Base-by-base conservation (phyloP, 2,329 filamentous ascomycete species). In the Corinectria fuckeliana region DNA sequence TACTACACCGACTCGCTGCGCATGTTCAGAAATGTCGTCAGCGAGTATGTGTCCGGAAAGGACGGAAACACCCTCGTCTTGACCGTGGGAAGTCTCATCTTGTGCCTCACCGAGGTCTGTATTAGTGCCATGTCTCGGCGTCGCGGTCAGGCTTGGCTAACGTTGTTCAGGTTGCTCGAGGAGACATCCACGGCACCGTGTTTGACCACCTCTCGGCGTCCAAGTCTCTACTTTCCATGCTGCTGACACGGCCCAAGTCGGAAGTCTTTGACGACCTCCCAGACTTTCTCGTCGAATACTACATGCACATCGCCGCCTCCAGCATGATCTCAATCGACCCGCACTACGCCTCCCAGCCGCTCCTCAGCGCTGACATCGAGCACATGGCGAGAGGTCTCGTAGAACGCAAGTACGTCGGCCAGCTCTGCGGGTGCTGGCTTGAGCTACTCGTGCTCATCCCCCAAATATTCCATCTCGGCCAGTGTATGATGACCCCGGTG, bases 261-360 rank as follows among this genome's bases (percentile, higher is more conserved):
- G 69, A 75, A 3, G 62, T 76, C 3, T 72, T 73, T 2, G 71
- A 74, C 11, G 74, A 78, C 9, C 61, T 82, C 3, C 74, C 76
- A 25, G 75, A 80, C 25, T 81, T 81, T 49, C 74, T 82, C 3
- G 74, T 81, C 44, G 80, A 82, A 65, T 82, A 81, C 36, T 82
- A 81, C 59, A 76, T 79, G 58, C 80, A 82, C 66, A 81, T 79
- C 44, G 75, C 78, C 3, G 75, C 77, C 3, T 75, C 78, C 6
- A 81, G 79, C 64, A 80, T 82, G 75, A 79, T 82, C 42, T 80
- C 80, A 0, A 76, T 80, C 28, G 60, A 77, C 44, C 66, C 71
- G 0, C 64, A 69, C n/a, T 65, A 72, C 30, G 66, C 61, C 14
- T 67, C 67, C 0, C 70, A 74, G n/a, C 63, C 71, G 0, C 66